Conservation (phyloP, 352 stramenopile genomes). For the Phytophthora cactorum region DNA sequence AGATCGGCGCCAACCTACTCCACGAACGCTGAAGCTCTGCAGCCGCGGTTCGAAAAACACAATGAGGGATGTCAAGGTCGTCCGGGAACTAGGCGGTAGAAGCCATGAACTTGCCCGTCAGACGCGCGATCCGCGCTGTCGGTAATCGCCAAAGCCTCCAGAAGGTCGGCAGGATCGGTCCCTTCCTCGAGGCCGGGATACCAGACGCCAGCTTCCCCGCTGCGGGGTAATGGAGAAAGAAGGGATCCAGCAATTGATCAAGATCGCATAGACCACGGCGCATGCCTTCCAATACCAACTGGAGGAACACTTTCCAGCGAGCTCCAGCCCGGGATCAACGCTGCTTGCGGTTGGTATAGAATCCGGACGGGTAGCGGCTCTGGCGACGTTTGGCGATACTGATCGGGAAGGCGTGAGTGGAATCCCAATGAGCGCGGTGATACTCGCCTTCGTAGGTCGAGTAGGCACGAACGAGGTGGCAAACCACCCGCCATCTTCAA, state of each 20-base stretch:
- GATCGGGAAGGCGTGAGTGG: not conserved
- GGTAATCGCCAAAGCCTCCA: not conserved
- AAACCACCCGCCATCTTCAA: not conserved
- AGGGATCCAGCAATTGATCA: slow-evolving; percentile 1
- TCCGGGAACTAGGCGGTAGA: not conserved
- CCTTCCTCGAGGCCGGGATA: not conserved
- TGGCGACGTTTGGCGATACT: not conserved
- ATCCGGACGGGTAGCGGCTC: not conserved
- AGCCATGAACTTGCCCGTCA: not conserved
- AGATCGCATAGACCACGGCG: not conserved
- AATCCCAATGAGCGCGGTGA: not conserved
- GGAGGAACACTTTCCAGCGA: slow-evolving; percentile 1
- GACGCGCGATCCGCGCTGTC: not conserved
- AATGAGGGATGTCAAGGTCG: not conserved
- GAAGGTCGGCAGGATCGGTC: not conserved
- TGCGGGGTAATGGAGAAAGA: not conserved
- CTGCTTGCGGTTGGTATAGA: not conserved
- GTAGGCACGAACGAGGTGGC: not conserved
- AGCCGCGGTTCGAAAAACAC: not conserved
- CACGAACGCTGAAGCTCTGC: too few species aligned
- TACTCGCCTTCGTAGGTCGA: not conserved
- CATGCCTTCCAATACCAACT: not conserved
- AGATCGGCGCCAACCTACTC: too few species aligned
- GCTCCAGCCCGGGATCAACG: not conserved
- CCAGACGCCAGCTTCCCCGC: not conserved